A percentile compares a stretch with the other conserved stretches of the same genome.
Evolutionary conservation across 2,329 filamentous ascomycete species (phyloP).

Genomic region (Epichloe sp.): DNA sequence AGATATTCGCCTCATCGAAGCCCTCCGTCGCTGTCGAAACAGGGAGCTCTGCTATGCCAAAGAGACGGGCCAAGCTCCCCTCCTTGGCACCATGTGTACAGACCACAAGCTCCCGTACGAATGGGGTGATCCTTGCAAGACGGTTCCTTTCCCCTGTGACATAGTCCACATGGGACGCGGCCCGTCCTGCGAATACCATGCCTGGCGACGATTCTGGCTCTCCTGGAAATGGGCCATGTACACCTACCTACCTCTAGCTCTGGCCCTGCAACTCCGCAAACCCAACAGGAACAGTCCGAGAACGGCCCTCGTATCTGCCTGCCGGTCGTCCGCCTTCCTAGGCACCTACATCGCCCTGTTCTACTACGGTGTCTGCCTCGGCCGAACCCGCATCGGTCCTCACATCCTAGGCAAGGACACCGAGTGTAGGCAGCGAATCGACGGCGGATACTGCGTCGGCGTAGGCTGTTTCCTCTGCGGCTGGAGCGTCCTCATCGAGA

Average conservation of each 20-base stretch:
- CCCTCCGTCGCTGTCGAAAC: slow-evolving; percentile 51
- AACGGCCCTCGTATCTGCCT: slow-evolving; percentile 44
- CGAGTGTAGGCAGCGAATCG: slow-evolving; percentile 35
- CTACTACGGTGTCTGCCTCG: slow-evolving; percentile 75
- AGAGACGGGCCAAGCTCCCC: slow-evolving; percentile 55
- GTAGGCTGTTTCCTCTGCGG: slow-evolving; percentile 64
- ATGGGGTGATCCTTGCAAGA: slow-evolving; percentile 59
- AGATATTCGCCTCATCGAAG: slow-evolving; percentile 60
- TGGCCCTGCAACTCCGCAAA: slow-evolving; percentile 44
- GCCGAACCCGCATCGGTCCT: slow-evolving; percentile 61
- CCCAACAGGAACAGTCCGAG: slow-evolving; percentile 34
- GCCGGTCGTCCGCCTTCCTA: slow-evolving; percentile 64
- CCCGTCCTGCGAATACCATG: slow-evolving; percentile 62
- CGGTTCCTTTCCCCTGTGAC: slow-evolving; percentile 66
- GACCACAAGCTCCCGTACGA: slow-evolving; percentile 55
- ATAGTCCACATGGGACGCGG: slow-evolving; percentile 72
- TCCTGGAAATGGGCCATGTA: slow-evolving; percentile 63
- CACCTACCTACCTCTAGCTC: slow-evolving; percentile 64
- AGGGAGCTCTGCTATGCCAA: slow-evolving; percentile 58
- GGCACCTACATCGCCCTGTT: slow-evolving; percentile 66
- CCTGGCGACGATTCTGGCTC: slow-evolving; percentile 49
- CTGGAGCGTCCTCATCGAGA: slow-evolving; percentile 68
- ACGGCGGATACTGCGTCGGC: slow-evolving; percentile 55
- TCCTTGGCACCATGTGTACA: slow-evolving; percentile 58
- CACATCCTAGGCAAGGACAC: slow-evolving; percentile 44